Evolutionary conservation across 176 grass and related monocot genomes (phyloP), one percentile per base, ranked within the genome.

Genomic region (Eremochloa ophiuroides): DNA sequence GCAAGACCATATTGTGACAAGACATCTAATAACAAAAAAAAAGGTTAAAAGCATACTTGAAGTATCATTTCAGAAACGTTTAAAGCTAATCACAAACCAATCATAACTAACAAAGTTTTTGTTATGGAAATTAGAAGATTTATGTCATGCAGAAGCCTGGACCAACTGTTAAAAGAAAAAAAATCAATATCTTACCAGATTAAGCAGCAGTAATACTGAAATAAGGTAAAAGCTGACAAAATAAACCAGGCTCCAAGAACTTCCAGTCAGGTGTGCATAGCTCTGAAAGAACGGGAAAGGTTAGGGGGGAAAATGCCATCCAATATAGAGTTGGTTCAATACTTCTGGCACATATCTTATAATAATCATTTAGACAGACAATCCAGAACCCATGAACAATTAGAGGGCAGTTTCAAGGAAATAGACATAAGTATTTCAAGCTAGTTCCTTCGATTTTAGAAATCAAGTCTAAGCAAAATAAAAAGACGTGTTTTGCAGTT

Each of bases 181-280:
- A 37, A 40, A 50, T 64, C 22, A 74, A 82, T 41, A 68, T 85
- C 79, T 91, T 83, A 98, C 95, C 92, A 98, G 79, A 87, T 98
- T 98, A 88, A 98, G 95, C 23, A 98, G 88, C 69, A 98, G 84
- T 58, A 98, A 88, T 75, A 89, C 73, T 29, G 95, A 91, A 80
- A 95, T 84, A 62, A 98, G 90, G 79, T 98, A 98, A 91, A 98
- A 98, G 53, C 95, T 98, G 82, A 98, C 63, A 77, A 98, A 98
- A 85, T 98, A 98, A 63, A 80, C 50, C 38, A 98, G 88, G 65
- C 90, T 91, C 96, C 96, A 98, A 82, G 84, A 86, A 78, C 76
- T 98, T 93, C 93, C 93, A 62, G 96, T 98, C 76, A 98, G 83
- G 47, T 88, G 82, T 39, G n/a, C 33, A n/a, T 98, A 98, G 82